Evolutionary conservation across 148 eudicot genomes (phyloP), one percentile per base, ranked within the genome.

Genomic region (Limonium bicolor): DNA sequence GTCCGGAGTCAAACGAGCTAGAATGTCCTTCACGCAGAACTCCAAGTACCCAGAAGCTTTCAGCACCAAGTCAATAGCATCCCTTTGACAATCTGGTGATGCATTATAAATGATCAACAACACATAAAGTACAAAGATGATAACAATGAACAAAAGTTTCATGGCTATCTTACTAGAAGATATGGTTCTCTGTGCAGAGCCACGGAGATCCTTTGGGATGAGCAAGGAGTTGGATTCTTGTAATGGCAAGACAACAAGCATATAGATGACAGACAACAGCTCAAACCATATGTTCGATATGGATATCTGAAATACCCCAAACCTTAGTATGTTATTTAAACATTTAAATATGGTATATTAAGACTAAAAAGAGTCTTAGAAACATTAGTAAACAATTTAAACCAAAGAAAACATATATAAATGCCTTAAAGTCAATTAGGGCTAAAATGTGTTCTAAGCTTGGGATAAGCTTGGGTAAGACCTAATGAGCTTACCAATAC

Each of bases 11-110:
- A 88, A 60, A 33, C 27, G 78, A 29, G 74, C 69, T 15, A 80
- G 65, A 56, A 90, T 55, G 44, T 65, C 55, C 7, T 54, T 69
- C 11, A 70, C 54, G 53, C 87, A 74, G 58, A 74, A 80, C 40
- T 75, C 80, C 69, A 84, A 56, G 57, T 80, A 76, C 29, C 95
- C 95, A 1, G 97, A 71, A 27, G 87, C 87, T 59, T 80, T 77
- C 20, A 90, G 57, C 54, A 90, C 57, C 66, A 84, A 63, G 59
- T 90, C 95, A 58, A 90, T 64, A 46, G 95, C 86, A 66, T 73
- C 74, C 50, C 82, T 66, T 67, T 72, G 78, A 62, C 81, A 65
- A 72, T 80, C 97, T 88, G 70, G 38, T 12, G 31, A 21, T 14
- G 39, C 24, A n/a, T n/a, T 10, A 19, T 13, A 21, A 18, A 15